Evolutionary conservation across 495 filamentous ascomycete genomes (phyloP).

Genomic region (Talaromyces proteolyticus): DNA sequence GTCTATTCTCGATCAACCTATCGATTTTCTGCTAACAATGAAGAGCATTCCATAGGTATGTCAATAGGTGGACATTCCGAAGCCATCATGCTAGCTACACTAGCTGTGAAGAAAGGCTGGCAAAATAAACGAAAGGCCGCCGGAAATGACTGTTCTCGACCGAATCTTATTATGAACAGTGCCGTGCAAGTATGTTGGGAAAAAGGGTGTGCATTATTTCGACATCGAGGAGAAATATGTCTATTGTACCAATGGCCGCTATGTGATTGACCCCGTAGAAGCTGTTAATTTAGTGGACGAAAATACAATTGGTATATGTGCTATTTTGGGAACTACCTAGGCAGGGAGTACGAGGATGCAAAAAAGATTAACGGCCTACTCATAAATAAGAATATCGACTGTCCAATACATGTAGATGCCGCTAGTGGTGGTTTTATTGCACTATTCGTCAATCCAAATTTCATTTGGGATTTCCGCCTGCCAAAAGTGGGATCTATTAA

Average conservation of each 20-base stretch:
- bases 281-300: conserved; percentile 83
- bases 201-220: conserved; percentile 91
- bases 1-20: no score
- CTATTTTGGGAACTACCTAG: conserved; percentile 85
- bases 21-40: no score
- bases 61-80: conserved; percentile 82
- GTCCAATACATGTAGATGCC: conserved; percentile 86
- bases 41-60: conserved; percentile 70
- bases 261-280: conserved; percentile 79
- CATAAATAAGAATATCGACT: conserved; percentile 62
- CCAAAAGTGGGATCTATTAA: conserved; percentile 88
- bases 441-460: conserved; percentile 75
- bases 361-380: conserved; percentile 84
- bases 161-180: conserved; percentile 89
- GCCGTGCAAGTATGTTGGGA: conserved; percentile 96
- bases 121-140: conserved; percentile 73
- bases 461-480: conserved; percentile 84
- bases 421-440: conserved; percentile 87
- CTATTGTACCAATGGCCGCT: conserved; percentile 77
- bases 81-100: conserved; percentile 82
- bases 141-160: conserved; percentile 66
- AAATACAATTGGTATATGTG: conserved; percentile 92
- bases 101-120: conserved; percentile 96
- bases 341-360: conserved; percentile 93
- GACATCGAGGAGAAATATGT: conserved; percentile 87